These are phyloP conservation scores for Debaryomycetaceae sp. DNA, from an alignment of 1,139 yeast species.

Conservation along the genomic window DNA sequence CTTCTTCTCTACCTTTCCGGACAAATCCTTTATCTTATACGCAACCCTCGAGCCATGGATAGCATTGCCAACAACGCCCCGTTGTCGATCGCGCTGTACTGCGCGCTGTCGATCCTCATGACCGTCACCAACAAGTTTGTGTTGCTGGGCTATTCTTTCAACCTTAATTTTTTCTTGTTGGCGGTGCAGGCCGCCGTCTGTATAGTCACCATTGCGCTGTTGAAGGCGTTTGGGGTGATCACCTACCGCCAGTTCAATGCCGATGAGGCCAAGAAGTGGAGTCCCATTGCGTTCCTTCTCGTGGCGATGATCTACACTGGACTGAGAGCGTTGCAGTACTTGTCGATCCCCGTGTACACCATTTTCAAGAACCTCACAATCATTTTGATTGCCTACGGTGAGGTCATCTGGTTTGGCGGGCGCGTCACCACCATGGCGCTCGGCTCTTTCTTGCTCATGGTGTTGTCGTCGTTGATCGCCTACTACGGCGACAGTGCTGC, in stretches of 20 bases:
- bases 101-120: conserved; percentile 91
- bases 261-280: conserved; percentile 91
- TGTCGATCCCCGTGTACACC: conserved; percentile 93
- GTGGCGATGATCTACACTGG: conserved; percentile 96
- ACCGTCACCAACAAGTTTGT: conserved; percentile 97
- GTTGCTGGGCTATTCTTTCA: conserved; percentile 75
- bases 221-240: conserved; percentile 72
- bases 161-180: conserved; percentile 85
- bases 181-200: conserved; percentile 83
- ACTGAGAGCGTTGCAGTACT: conserved; percentile 87
- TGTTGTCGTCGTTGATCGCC: conserved; percentile 87
- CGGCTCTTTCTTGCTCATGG: conserved; percentile 85
- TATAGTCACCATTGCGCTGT: conserved; percentile 61
- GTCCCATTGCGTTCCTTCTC: conserved; percentile 84
- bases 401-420: conserved; percentile 96
- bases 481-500: conserved; percentile 77
- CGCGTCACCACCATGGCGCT: conserved; percentile 85
- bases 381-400: conserved; percentile 96
- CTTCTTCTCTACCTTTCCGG: conserved; percentile 37
- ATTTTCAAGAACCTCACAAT: conserved; percentile 97
- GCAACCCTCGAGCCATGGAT: conserved; percentile 15
- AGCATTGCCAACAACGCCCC: conserved; percentile 74
- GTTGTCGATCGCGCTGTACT: conserved; percentile 79
- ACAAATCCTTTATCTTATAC: conserved; percentile 30
- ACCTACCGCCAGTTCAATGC: conserved; percentile 81